These are phyloP conservation scores for Eucalyptus regnans DNA, from an alignment of 345 rosid genomes.

Conservation along the genomic window DNA sequence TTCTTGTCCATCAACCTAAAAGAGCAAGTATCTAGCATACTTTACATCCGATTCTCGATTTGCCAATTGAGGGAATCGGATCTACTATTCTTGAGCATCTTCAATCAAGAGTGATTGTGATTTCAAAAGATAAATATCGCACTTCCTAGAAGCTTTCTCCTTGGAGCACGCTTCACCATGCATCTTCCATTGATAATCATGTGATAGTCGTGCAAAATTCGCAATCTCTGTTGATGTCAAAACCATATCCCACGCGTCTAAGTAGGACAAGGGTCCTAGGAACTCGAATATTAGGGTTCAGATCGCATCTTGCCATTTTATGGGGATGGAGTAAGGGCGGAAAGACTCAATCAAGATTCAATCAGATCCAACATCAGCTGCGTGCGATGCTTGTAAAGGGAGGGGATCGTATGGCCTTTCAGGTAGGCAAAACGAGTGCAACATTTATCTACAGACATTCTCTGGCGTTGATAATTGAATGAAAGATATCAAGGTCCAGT, in stretches of 20 bases:
- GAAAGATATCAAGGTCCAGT: background rate
- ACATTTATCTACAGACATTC: background rate
- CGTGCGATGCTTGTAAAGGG: background rate
- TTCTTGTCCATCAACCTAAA: background rate
- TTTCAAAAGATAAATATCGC: background rate
- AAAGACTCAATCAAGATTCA: background rate
- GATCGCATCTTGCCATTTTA: background rate
- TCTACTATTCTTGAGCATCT: fast-evolving
- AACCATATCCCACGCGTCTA: background rate
- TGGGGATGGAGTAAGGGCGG: background rate
- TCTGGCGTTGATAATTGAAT: background rate
- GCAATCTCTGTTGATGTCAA: background rate
- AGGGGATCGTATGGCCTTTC: background rate
- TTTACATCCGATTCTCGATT: background rate
- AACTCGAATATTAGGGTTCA: background rate
- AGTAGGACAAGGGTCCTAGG: background rate
- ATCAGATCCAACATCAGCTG: background rate
- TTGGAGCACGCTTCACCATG: background rate
- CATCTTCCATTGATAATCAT: no score
- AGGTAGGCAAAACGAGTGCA: background rate
- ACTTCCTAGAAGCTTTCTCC: fast-evolving
- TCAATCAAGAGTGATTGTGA: background rate
- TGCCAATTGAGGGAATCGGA: background rate
- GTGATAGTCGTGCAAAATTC: background rate
- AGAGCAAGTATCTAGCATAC: background rate